A percentile compares a stretch with the other conserved stretches of the same genome.
Conservation (phyloP, 2,329 filamentous ascomycete genomes). For the Aspergillus aculeatus region DNA sequence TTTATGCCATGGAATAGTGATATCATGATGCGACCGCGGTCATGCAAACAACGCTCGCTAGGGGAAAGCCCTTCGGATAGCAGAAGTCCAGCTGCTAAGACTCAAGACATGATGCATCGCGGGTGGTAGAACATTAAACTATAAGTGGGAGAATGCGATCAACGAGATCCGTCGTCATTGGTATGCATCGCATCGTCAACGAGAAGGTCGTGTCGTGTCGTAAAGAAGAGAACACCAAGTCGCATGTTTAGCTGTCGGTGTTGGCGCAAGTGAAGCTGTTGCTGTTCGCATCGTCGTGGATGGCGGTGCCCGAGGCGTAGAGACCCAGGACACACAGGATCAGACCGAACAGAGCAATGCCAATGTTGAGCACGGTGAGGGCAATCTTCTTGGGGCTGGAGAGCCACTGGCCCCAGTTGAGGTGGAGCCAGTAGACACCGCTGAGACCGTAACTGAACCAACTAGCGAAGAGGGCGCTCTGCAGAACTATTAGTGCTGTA, state of each 20-base stretch:
- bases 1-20: background rate
- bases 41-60: background rate
- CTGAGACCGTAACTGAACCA: constrained; percentile 57
- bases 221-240: background rate
- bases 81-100: background rate
- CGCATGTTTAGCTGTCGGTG: constrained; percentile 1
- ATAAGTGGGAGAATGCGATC: background rate
- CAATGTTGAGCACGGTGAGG: constrained; percentile 25
- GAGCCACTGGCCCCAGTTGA: constrained; percentile 35
- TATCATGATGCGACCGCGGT: background rate
- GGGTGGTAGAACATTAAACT: background rate
- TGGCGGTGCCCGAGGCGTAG: constrained; percentile 27
- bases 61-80: background rate
- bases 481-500: background rate
- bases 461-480: constrained; percentile 57
- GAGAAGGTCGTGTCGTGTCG: background rate
- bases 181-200: background rate
- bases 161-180: background rate
- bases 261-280: constrained; percentile 29
- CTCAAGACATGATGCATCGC: background rate
- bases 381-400: constrained; percentile 29
- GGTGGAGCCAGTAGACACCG: constrained; percentile 37
- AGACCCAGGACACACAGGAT: constrained; percentile 28
- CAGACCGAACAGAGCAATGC: constrained; percentile 10
- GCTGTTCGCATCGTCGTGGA: constrained; percentile 25